Percentiles rank a stretch among this genome's conserved stretches.
Conservation (phyloP, 2,329 filamentous ascomycete genomes). For the Beauveria varroae region DNA sequence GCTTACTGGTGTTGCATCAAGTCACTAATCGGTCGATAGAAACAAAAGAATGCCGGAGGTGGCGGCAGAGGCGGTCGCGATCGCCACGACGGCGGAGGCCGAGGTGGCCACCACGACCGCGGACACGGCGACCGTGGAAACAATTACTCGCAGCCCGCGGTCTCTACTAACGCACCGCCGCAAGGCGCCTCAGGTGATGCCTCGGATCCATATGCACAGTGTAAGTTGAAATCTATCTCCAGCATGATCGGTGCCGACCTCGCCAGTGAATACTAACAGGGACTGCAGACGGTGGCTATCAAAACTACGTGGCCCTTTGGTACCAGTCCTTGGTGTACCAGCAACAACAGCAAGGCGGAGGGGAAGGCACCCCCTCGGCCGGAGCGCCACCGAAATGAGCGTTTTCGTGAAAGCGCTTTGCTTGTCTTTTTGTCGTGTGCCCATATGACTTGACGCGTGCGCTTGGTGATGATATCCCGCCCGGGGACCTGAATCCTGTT, state of each 20-base stretch:
- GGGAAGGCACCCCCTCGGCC: slow-evolving; percentile 21
- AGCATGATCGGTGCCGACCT: slow-evolving; percentile 12
- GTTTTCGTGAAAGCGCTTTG: slow-evolving; percentile 23
- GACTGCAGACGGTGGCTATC: slow-evolving; percentile 63
- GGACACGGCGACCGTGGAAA: slow-evolving; percentile 42
- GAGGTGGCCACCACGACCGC: slow-evolving; percentile 17
- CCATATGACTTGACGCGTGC: neutral
- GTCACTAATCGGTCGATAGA: slow-evolving; percentile 31
- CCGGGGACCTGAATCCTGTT: neutral
- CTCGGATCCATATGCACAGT: slow-evolving; percentile 68
- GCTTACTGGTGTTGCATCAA: neutral
- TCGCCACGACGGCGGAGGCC: slow-evolving; percentile 30
- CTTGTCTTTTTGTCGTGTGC: neutral
- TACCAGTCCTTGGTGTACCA: slow-evolving; percentile 57
- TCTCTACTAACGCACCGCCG: slow-evolving; percentile 36
- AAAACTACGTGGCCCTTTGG: slow-evolving; percentile 74
- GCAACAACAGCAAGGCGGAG: slow-evolving; percentile 32
- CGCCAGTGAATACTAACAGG: slow-evolving; percentile 13
- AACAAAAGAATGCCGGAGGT: slow-evolving; percentile 42
- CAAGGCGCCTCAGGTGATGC: slow-evolving; percentile 41
- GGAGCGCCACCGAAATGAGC: slow-evolving; percentile 24
- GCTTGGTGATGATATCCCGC: neutral
- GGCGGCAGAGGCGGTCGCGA: slow-evolving; percentile 34
- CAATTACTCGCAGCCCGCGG: slow-evolving; percentile 39
- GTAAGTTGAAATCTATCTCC: slow-evolving; percentile 33